Evolutionary conservation across 306 rosid genomes (phyloP).

Genomic region (Casuarina equisetifolia): DNA sequence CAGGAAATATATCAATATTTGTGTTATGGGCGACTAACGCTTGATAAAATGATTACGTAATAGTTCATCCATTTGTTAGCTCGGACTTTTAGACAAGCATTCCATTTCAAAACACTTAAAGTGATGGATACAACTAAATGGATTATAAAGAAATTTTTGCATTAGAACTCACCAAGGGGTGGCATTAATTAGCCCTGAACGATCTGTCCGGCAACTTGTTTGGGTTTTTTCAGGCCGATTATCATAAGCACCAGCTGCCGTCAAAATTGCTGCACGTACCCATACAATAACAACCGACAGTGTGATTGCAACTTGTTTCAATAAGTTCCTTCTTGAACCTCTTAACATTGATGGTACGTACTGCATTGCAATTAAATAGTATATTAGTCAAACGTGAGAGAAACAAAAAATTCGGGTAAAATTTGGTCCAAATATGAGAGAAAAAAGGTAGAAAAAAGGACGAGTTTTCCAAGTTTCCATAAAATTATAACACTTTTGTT

Average conservation of each 20-base stretch:
- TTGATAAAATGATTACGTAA: too few species aligned
- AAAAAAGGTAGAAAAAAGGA: background rate
- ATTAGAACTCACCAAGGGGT: constrained; percentile 71
- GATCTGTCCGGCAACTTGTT: constrained; percentile 83
- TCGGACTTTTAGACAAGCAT: too few species aligned
- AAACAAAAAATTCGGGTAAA: constrained; percentile 1
- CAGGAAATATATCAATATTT: too few species aligned
- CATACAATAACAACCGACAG: constrained; percentile 37
- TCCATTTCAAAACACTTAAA: background rate
- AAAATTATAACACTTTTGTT: background rate
- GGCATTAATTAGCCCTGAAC: constrained; percentile 73
- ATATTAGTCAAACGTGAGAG: background rate
- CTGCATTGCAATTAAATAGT: constrained; percentile 41
- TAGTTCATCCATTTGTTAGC: too few species aligned
- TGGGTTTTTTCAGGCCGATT: constrained; percentile 63
- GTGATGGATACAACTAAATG: background rate
- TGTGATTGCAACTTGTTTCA: constrained; percentile 57
- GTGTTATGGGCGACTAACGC: too few species aligned
- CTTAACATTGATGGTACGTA: constrained; percentile 50
- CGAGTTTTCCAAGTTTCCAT: background rate
- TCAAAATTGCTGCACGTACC: too few species aligned
- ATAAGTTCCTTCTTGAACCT: constrained; percentile 35
- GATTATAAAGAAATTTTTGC: background rate
- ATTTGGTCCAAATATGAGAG: background rate
- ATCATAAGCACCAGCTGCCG: too few species aligned